phyloP scores from a whole-genome alignment of 2,329 filamentous ascomycete genomes.

The Trichoderma hamatum region DNA sequence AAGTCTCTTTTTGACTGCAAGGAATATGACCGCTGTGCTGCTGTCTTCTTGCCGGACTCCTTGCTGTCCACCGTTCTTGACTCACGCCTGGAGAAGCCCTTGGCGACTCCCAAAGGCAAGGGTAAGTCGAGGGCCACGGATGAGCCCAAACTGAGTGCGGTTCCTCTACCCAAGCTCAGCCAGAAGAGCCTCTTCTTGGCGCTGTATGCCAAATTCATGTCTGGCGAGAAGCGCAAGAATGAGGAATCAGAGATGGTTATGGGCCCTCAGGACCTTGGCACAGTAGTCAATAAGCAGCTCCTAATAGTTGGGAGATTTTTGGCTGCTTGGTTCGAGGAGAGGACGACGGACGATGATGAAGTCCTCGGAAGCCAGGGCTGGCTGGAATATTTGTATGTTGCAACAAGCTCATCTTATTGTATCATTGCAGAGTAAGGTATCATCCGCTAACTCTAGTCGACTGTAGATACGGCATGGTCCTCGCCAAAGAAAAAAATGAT shows the following conservation, averaged over 20 bases:
- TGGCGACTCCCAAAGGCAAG: constrained; percentile 52
- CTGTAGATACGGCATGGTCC: constrained; percentile 77
- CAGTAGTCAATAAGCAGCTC: constrained; percentile 83
- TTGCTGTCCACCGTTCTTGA: constrained; percentile 68
- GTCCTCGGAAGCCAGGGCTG: constrained; percentile 78
- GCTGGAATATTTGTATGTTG: constrained; percentile 74
- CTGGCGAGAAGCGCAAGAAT: constrained; percentile 93
- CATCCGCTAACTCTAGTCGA: neutral
- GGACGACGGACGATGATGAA: constrained; percentile 60
- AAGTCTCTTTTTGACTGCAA: constrained; percentile 95
- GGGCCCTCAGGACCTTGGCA: constrained; percentile 86
- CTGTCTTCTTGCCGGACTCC: constrained; percentile 83
- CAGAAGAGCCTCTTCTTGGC: constrained; percentile 92
- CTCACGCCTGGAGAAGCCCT: constrained; percentile 46
- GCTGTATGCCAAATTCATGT: constrained; percentile 88
- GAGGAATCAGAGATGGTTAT: constrained; percentile 98
- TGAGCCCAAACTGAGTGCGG: constrained; percentile 32
- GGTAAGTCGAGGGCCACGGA: constrained; percentile 53
- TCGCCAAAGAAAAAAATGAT: constrained; percentile 90
- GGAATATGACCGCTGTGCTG: constrained; percentile 91
- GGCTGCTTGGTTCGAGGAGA: constrained; percentile 77
- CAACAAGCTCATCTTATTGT: neutral
- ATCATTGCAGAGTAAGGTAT: neutral
- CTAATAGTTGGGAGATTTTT: constrained; percentile 73
- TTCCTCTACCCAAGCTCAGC: constrained; percentile 64